Evolutionary conservation across 2,329 filamentous ascomycete genomes (phyloP), one percentile per base, ranked within the genome.

Genomic region (Sporothrix sp.): DNA sequence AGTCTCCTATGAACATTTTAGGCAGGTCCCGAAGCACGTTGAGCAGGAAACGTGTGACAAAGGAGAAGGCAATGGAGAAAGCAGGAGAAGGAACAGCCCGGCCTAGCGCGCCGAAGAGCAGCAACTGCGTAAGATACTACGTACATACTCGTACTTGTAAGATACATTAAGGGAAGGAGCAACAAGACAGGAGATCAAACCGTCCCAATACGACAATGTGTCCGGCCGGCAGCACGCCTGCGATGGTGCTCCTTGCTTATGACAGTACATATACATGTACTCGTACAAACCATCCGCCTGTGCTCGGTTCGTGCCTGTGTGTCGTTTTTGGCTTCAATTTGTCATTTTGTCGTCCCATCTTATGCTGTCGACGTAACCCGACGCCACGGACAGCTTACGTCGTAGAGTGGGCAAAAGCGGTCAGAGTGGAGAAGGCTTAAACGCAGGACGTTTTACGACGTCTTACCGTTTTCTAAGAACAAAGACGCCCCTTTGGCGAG

Each of bases 331-430:
- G n/a, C n/a, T n/a, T n/a, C n/a, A n/a, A n/a, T n/a, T n/a, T n/a
- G n/a, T n/a, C n/a, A n/a, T n/a, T n/a, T n/a, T 47, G 33, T 47
- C 44, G 44, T 47, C 45, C 44, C 45, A 39, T 38, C n/a, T 39
- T 48, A 23, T 38, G 9, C 14, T 18, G n/a, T 39, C 25, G 35
- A 38, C 33, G 23, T 23, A 38, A 48, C 45, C 45, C 45, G 35
- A 48, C 30, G 16, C 45, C 45, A 48, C 45, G 45, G 39, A 40
- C 25, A 30, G 38, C n/a, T n/a, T n/a, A n/a, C n/a, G n/a, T n/a
- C 16, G 20, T 33, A 38, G 42, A 44, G 39, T 30, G 47, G 53
- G 25, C 48, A 20, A 20, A 23, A 36, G 32, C 42, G 28, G 13
- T 18, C 7, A 7, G 38, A 7, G 42, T 28, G 27, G 10, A 44